Evolutionary conservation across 139 green algal species (phyloP), one percentile per base, ranked within the genome.

Genomic region (Diplosphaera chodatii): DNA sequence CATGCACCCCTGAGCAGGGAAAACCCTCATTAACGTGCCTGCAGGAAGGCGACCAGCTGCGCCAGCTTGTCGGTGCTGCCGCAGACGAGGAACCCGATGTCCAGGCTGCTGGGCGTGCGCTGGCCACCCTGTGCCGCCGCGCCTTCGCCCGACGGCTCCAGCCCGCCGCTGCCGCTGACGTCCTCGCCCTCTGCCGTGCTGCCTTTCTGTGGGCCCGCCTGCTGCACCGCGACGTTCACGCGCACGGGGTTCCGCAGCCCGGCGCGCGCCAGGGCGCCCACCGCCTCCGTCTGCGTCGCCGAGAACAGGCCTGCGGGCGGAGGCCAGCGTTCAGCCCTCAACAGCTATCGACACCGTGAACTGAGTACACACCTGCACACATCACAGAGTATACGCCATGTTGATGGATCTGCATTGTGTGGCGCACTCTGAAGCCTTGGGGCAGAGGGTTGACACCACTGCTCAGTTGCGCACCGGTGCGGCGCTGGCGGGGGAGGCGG

Each of bases 281-380:
- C 86, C 25, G 87, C 89, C 66, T 93, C 85, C 16, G 94, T 97
- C 83, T 99, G 95, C 8, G 95, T 99, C 29, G 95, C 95, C 48
- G 85, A 95, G 80, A 99, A 99, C 3, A 99, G 88, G 6, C 94
- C 94, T 83, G 80, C 67, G 55, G 3, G 10, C 63, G 67, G 16
- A 64, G 55, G 55, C 10, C 55, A 31, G 55, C 55, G 15, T 64
- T n/a, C n/a, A n/a, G n/a, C n/a, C n/a, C n/a, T n/a, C n/a, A n/a
- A n/a, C n/a, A n/a, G n/a, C n/a, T n/a, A n/a, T n/a, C n/a, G n/a
- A n/a, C n/a, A n/a, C n/a, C n/a, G n/a, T n/a, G n/a, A n/a, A n/a
- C n/a, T n/a, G n/a, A n/a, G n/a, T n/a, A n/a, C n/a, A n/a, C n/a
- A n/a, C n/a, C n/a, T n/a, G n/a, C n/a, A n/a, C n/a, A n/a, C n/a